A percentile compares a stretch with the other conserved stretches of the same genome.
phyloP scores from a whole-genome alignment of 2,329 filamentous ascomycete genomes.

The Endoconidiophora polonica region DNA sequence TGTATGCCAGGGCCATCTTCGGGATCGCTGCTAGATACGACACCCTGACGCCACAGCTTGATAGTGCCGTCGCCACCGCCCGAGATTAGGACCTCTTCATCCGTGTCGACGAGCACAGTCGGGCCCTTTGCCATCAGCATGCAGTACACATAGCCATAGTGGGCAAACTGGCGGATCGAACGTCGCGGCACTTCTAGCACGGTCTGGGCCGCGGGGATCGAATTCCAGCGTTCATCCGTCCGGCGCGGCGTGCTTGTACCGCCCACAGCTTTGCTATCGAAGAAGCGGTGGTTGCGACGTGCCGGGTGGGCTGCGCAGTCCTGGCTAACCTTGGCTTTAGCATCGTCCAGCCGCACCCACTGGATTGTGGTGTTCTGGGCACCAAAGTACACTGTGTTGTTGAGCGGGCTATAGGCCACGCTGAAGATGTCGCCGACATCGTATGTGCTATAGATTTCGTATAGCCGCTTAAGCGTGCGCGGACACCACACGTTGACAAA shows the following conservation, averaged over 20 bases:
- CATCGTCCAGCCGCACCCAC: slow-evolving; percentile 66
- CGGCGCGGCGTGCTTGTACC: slow-evolving; percentile 63
- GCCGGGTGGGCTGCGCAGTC: slow-evolving; percentile 56
- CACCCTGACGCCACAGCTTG: slow-evolving; percentile 67
- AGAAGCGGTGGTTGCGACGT: slow-evolving; percentile 70
- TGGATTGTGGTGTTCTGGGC: slow-evolving; percentile 91
- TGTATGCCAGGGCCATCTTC: slow-evolving; percentile 40
- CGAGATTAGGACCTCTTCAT: slow-evolving; percentile 71
- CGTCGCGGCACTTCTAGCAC: slow-evolving; percentile 67
- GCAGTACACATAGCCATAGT: slow-evolving; percentile 90
- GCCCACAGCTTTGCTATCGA: slow-evolving; percentile 76
- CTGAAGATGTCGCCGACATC: slow-evolving; percentile 95
- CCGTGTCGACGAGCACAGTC: slow-evolving; percentile 47
- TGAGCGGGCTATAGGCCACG: slow-evolving; percentile 66
- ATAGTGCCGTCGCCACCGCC: slow-evolving; percentile 89
- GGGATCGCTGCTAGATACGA: slow-evolving; percentile 9
- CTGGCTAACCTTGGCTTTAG: slow-evolving; percentile 39
- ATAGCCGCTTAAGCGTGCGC: slow-evolving; percentile 54
- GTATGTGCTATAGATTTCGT: slow-evolving; percentile 83
- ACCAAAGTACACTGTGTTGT: slow-evolving; percentile 76
- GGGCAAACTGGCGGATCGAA: slow-evolving; percentile 74
- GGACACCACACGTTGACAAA: slow-evolving; percentile 92
- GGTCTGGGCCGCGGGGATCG: slow-evolving; percentile 36
- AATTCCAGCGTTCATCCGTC: slow-evolving; percentile 38
- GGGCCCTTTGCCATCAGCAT: slow-evolving; percentile 71